A percentile compares a stretch with the other conserved stretches of the same genome.
Evolutionary conservation across 148 eudicot species (phyloP).

Genomic region (Chenopodium suecicum): DNA sequence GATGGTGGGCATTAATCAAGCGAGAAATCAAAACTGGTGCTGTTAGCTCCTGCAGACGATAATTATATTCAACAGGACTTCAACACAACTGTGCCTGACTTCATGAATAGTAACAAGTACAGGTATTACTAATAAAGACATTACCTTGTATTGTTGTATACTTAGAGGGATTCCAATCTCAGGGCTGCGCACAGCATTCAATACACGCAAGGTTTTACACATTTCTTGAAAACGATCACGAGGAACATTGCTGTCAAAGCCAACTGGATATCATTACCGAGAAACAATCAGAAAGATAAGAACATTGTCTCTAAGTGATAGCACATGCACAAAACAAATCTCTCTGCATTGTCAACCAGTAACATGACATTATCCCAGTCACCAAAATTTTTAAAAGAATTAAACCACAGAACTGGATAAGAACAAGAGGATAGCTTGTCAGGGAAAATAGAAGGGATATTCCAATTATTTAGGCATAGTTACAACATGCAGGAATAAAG

Average conservation of each 20-base stretch:
- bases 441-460: not conserved
- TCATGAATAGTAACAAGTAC: not conserved
- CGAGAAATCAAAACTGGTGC: slow-evolving; percentile 89
- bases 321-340: not conserved
- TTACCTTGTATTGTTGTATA: slow-evolving; percentile 95
- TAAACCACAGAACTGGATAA: not conserved
- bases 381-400: not conserved
- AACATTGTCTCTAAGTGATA: not conserved
- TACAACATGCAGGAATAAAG: not conserved
- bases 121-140: not conserved
- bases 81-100: not conserved
- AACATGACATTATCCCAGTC: slow-evolving; percentile 4
- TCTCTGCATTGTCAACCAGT: not conserved
- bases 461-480: not conserved
- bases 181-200: slow-evolving; percentile 86
- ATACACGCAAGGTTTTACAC: slow-evolving; percentile 86
- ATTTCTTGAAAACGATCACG: slow-evolving; percentile 93
- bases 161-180: slow-evolving; percentile 93
- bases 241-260: slow-evolving; percentile 97
- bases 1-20: slow-evolving; percentile 82
- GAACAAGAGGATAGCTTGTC: not conserved
- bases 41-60: slow-evolving; percentile 68
- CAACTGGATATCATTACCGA: slow-evolving; percentile 87
- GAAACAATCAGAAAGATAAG: slow-evolving; percentile 51
- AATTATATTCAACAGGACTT: slow-evolving; percentile 17